Evolutionary conservation across 163 green algal genomes (phyloP), one percentile per base, ranked within the genome.

Genomic region (Smithsoniella earleae): DNA sequence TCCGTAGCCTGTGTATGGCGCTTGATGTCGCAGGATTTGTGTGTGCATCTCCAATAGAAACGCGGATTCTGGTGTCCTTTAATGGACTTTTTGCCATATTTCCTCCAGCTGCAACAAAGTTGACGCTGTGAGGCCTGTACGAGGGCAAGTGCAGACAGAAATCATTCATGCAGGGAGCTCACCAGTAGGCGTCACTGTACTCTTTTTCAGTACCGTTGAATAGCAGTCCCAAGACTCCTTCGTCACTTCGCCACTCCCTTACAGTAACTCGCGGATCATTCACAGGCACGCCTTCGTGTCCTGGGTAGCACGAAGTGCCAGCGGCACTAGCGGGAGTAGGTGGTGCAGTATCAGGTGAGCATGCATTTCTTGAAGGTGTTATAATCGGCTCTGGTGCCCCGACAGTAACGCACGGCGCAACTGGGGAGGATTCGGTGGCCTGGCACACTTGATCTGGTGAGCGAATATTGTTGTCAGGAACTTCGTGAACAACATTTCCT

Each of bases 11-110:
- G 58, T 43, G 58, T 69, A 31, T 69, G 58, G 30, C 58, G 18
- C 16, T 69, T 30, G 58, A 69, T 36, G 13, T 36, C 58, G 25
- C 58, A 69, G n/a, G 18, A 4, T 5, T 69, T 36, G 25, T 40
- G 34, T 38, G 58, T 69, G 58, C 58, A 69, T 69, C 58, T 33
- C 58, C 58, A 69, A 31, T 69, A 69, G 58, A 69, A 69, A 43
- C 58, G 58, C 40, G 58, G 58, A 16, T 38, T 69, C 27, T 8
- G 30, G 16, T 69, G 34, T 13, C 58, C 58, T 43, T 69, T 69
- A 31, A 69, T 69, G 58, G 58, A 34, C 27, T 69, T 69, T 33
- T 69, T 69, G 3, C 58, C 58, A 31, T 69, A 69, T 13, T 69
- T 69, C 58, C 58, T 30, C 58, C 58, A 69, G 25, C 58, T 69